phyloP scores from a whole-genome alignment of 2,329 filamentous ascomycete species.

The Beauveria rudraprayagi region DNA sequence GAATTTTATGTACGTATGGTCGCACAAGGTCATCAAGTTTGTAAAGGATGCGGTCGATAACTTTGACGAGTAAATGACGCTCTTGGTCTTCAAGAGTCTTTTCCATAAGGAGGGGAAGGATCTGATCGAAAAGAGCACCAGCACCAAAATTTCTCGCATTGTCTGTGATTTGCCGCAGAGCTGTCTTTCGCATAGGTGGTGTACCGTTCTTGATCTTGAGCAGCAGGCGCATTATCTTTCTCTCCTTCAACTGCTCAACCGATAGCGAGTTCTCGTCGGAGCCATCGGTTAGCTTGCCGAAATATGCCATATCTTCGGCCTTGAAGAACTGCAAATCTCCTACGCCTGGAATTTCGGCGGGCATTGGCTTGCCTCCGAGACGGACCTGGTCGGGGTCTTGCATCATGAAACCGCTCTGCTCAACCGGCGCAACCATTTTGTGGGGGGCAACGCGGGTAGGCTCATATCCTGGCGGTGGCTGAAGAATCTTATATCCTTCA shows the following conservation, averaged over 20 bases:
- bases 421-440: constrained; percentile 65
- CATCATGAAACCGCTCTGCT: constrained; percentile 91
- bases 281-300: constrained; percentile 92
- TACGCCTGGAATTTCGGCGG: constrained; percentile 91
- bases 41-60: constrained; percentile 96
- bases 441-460: constrained; percentile 70
- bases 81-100: constrained; percentile 97
- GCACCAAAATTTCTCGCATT: constrained; percentile 95
- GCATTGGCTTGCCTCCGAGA: constrained; percentile 79
- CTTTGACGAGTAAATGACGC: constrained; percentile 95
- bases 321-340: constrained; percentile 98
- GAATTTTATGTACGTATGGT: constrained; percentile 94
- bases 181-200: constrained; percentile 96
- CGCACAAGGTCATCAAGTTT: constrained; percentile 95
- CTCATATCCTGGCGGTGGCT: constrained; percentile 85
- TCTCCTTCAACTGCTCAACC: constrained; percentile 92
- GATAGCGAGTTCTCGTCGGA: constrained; percentile 85
- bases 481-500: constrained; percentile 87
- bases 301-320: constrained; percentile 96
- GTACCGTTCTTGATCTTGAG: constrained; percentile 99
- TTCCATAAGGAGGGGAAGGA: constrained; percentile 94
- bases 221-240: constrained; percentile 95
- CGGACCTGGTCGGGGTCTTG: constrained; percentile 84
- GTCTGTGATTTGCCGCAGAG: constrained; percentile 91
- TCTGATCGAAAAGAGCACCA: constrained; percentile 92